Percentiles rank a stretch among this genome's conserved stretches.
These are phyloP conservation scores for Phytophthora hybrid DNA, from an alignment of 352 stramenopile species.

Conservation along the genomic window DNA sequence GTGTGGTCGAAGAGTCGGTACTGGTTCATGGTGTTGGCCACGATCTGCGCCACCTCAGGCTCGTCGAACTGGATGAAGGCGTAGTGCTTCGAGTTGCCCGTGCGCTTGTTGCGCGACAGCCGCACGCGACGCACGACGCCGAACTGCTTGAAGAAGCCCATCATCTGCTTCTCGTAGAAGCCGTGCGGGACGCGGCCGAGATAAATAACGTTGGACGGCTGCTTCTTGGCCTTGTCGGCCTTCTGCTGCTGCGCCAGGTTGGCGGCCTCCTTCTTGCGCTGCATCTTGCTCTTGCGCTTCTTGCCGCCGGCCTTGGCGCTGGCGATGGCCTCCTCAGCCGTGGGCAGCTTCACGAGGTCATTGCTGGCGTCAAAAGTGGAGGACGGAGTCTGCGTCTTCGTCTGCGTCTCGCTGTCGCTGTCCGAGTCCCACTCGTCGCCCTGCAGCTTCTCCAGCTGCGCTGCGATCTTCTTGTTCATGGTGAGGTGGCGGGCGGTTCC, in stretches of 20 bases:
- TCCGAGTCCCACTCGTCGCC: conserved; percentile 89
- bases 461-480: conserved; percentile 82
- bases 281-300: conserved; percentile 62
- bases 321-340: conserved; percentile 20
- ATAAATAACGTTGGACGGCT: conserved; percentile 94
- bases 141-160: conserved; percentile 97
- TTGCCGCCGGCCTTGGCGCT: conserved; percentile 21
- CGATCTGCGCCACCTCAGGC: conserved; percentile 92
- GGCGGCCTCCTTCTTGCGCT: conserved; percentile 43
- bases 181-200: conserved; percentile 95
- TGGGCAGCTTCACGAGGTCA: conserved; percentile 66
- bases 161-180: conserved; percentile 97
- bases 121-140: conserved; percentile 91
- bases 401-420: conserved; percentile 66
- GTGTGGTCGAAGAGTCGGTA: conserved; percentile 96
- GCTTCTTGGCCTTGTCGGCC: conserved; percentile 41
- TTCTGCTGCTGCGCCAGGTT: conserved; percentile 30
- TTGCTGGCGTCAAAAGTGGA: conserved; percentile 54
- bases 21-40: conserved; percentile 95
- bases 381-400: conserved; percentile 52
- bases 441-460: conserved; percentile 84
- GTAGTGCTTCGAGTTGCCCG: conserved; percentile 95
- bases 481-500: not conserved
- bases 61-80: conserved; percentile 97
- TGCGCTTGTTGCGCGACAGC: conserved; percentile 96